Conservation (phyloP, 2,329 filamentous ascomycete species). For the Cadophora sp. region DNA sequence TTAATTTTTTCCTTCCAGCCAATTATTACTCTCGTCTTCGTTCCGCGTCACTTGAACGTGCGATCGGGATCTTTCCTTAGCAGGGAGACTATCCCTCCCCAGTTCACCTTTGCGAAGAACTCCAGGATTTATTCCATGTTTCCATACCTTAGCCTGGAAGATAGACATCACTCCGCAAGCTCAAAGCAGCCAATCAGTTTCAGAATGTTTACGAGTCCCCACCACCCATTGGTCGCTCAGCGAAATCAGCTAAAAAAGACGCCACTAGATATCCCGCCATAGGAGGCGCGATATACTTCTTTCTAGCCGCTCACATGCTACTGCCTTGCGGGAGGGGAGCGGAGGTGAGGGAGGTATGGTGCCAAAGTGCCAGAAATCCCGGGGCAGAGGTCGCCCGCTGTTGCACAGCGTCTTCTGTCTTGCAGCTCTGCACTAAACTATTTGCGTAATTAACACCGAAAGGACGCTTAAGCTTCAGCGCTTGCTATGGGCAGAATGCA, state of each 20-base stretch:
- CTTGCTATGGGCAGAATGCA: too few relatives aligned
- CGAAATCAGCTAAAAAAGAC: not conserved
- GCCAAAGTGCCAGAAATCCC: not conserved
- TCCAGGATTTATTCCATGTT: not conserved
- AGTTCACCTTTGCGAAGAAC: not conserved
- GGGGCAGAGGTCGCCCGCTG: not conserved
- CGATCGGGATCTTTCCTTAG: not conserved
- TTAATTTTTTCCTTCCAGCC: not conserved
- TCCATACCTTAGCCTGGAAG: not conserved
- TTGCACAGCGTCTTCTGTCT: conserved; percentile 1
- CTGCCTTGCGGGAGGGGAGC: not conserved
- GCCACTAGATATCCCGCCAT: conserved; percentile 1
- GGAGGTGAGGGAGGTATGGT: not conserved
- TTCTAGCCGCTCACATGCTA: not conserved
- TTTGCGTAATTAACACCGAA: not conserved
- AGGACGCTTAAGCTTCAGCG: not conserved
- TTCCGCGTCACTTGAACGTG: not conserved
- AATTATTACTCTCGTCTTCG: too few relatives aligned
- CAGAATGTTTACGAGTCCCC: not conserved
- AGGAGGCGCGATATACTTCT: not conserved
- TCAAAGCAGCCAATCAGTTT: not conserved
- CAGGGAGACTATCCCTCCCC: not conserved
- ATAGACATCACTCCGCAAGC: not conserved
- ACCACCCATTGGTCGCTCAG: not conserved
- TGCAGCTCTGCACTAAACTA: not conserved